These are phyloP conservation scores for Colletotrichum shisoi DNA, from an alignment of 2,329 filamentous ascomycete species.

Conservation along the genomic window DNA sequence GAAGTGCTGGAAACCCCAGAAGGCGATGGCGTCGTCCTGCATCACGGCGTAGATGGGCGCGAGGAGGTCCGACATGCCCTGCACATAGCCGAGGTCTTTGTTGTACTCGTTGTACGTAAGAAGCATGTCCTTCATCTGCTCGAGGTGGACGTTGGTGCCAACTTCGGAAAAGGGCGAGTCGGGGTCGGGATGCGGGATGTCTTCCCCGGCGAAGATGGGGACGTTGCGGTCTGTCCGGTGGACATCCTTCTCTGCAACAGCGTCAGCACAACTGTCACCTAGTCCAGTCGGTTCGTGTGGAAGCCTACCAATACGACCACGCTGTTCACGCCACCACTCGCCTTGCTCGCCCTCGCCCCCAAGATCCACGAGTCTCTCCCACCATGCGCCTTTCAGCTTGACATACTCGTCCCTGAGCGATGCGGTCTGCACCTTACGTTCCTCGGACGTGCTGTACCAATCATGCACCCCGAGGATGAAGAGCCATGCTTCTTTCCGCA, in stretches of 20 bases:
- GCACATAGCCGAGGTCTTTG: constrained; percentile 91
- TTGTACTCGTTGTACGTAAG: constrained; percentile 99
- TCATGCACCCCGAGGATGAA: constrained; percentile 91
- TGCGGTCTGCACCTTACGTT: constrained; percentile 82
- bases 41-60: constrained; percentile 96
- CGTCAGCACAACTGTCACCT: constrained; percentile 45
- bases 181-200: constrained; percentile 94
- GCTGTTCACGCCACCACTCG: constrained; percentile 98
- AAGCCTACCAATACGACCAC: constrained; percentile 83
- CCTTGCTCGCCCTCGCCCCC: constrained; percentile 80
- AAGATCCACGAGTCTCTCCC: constrained; percentile 88
- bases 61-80: constrained; percentile 97
- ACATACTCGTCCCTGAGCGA: constrained; percentile 93
- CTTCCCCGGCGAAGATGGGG: constrained; percentile 94
- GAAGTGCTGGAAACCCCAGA: constrained; percentile 95
- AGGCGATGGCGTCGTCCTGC: constrained; percentile 95
- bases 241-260: constrained; percentile 85
- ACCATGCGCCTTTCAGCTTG: constrained; percentile 92
- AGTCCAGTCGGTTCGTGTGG: background rate
- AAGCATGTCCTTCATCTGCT: constrained; percentile 99
- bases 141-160: constrained; percentile 95
- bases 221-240: constrained; percentile 95
- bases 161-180: constrained; percentile 91
- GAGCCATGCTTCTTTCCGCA: constrained; percentile 95
- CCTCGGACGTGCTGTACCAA: constrained; percentile 89